Conservation (phyloP, 2,329 filamentous ascomycete genomes). For the Ascochyta clinopodiicola region DNA sequence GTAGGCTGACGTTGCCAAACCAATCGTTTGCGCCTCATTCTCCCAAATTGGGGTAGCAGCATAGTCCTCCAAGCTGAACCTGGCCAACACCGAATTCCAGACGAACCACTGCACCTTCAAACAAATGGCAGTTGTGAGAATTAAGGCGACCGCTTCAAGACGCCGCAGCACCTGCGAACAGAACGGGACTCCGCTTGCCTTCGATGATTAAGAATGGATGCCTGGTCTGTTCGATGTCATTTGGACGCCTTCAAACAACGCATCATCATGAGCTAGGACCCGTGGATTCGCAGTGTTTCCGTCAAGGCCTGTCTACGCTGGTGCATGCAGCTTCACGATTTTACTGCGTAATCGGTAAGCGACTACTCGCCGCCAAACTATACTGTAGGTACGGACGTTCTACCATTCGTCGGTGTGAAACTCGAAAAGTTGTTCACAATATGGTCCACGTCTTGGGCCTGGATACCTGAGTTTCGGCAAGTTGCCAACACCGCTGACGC, state of each 20-base stretch:
- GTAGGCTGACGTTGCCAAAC: slow-evolving; percentile 26
- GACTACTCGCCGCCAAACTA: neutral
- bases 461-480: neutral
- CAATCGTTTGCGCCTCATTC: slow-evolving; percentile 32
- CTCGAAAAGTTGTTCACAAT: too few species aligned
- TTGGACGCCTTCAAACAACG: neutral
- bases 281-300: neutral
- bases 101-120: neutral
- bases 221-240: neutral
- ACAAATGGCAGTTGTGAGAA: neutral
- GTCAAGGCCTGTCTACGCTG: neutral
- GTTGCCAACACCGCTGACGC: too few species aligned
- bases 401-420: too few species aligned
- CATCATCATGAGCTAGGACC: neutral
- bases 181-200: neutral
- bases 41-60: slow-evolving; percentile 1
- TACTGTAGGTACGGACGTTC: too few species aligned
- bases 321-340: slow-evolving; percentile 1
- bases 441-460: neutral
- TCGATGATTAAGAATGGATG: neutral
- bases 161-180: neutral
- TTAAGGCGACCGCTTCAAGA: neutral
- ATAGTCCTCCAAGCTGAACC: neutral
- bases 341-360: neutral
- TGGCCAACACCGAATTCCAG: neutral